These are phyloP conservation scores for Pseudozyma sp. DNA, from an alignment of 1,284 basidiomycete genomes.

Conservation along the genomic window DNA sequence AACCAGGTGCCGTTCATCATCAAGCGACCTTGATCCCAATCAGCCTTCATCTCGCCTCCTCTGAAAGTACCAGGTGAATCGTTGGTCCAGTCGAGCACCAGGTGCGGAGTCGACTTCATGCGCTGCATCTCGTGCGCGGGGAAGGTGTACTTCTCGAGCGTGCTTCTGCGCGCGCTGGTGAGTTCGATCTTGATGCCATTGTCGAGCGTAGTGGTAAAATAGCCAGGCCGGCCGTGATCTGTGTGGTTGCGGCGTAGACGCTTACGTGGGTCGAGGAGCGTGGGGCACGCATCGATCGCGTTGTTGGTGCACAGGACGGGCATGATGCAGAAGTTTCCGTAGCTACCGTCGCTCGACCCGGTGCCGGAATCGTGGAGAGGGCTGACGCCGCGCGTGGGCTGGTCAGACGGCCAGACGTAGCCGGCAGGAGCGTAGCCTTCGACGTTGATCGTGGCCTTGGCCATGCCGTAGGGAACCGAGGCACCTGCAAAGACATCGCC, in stretches of 20 bases:
- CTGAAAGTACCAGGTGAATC: slow-evolving; percentile 57
- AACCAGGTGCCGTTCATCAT: slow-evolving; percentile 56
- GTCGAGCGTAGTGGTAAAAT: slow-evolving; percentile 58
- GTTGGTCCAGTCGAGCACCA: slow-evolving; percentile 63
- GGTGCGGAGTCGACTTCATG: slow-evolving; percentile 32
- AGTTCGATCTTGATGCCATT: slow-evolving; percentile 59
- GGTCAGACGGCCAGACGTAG: slow-evolving; percentile 44
- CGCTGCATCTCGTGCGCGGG: slow-evolving; percentile 29
- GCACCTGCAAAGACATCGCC: slow-evolving; percentile 58
- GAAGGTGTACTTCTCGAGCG: slow-evolving; percentile 59
- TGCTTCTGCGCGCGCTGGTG: slow-evolving; percentile 54
- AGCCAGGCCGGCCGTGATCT: slow-evolving; percentile 55
- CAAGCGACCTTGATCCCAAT: slow-evolving; percentile 43
- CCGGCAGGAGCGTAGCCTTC: slow-evolving; percentile 60
- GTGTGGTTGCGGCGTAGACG: slow-evolving; percentile 36
- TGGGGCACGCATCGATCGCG: slow-evolving; percentile 51
- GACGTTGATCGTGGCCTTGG: slow-evolving; percentile 57
- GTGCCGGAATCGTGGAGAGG: slow-evolving; percentile 61
- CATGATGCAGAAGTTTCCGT: slow-evolving; percentile 60
- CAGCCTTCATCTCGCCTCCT: slow-evolving; percentile 48
- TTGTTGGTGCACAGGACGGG: slow-evolving; percentile 54
- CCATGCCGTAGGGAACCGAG: slow-evolving; percentile 60
- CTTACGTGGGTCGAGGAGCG: slow-evolving; percentile 53
- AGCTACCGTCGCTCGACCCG: slow-evolving; percentile 56
- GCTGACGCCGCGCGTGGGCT: slow-evolving; percentile 55